phyloP scores from a whole-genome alignment of 805 yeast species.

The Maudiozyma pseudohumilis region DNA sequence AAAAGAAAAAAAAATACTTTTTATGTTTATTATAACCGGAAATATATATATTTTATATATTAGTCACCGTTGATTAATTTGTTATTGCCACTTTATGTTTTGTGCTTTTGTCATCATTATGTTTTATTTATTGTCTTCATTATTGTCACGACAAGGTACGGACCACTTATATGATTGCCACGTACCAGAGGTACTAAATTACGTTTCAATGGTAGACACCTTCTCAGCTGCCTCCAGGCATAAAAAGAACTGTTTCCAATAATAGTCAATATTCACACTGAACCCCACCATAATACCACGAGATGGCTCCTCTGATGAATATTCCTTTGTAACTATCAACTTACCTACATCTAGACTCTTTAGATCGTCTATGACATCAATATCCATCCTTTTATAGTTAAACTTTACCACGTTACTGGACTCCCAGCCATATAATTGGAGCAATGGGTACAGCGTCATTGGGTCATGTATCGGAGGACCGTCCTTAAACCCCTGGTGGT shows the following conservation, averaged over 20 bases:
- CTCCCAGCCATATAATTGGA: conserved; percentile 34
- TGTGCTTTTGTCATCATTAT: not conserved
- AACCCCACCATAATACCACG: conserved; percentile 34
- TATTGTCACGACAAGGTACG: not conserved
- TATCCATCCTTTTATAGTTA: conserved; percentile 18
- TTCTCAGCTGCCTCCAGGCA: conserved; percentile 33
- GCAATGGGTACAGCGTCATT: conserved; percentile 50
- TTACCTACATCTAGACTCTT: conserved; percentile 50
- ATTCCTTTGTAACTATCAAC: conserved; percentile 32
- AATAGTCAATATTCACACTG: conserved; percentile 32
- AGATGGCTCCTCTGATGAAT: conserved; percentile 9
- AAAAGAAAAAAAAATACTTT: no score
- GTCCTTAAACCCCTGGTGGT: conserved; percentile 32
- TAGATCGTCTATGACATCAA: conserved; percentile 22
- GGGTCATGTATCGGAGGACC: conserved; percentile 85
- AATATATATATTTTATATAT: no score
- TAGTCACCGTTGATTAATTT: no score
- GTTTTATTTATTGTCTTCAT: not conserved
- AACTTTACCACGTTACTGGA: conserved; percentile 13
- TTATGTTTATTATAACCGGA: no score
- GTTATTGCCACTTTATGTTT: no score
- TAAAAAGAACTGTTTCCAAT: conserved; percentile 38
- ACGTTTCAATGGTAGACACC: conserved; percentile 16
- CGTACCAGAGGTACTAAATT: no score
- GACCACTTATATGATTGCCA: not conserved